phyloP scores from a whole-genome alignment of 2,329 filamentous ascomycete genomes.

The Ceratocystis destructans region DNA sequence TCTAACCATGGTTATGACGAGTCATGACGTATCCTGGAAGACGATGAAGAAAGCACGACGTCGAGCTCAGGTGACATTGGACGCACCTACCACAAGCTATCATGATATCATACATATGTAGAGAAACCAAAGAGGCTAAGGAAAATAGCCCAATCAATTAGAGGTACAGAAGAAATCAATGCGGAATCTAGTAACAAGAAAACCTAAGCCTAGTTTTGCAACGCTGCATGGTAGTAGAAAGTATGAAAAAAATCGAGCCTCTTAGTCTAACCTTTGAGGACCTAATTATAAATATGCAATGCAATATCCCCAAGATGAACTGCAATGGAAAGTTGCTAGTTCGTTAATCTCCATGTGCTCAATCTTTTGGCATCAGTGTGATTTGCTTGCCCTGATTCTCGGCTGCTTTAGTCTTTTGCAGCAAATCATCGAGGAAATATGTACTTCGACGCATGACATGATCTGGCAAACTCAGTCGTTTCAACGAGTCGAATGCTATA shows the following conservation, averaged over 20 bases:
- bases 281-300: not conserved
- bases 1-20: not conserved
- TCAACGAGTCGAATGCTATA: constrained; percentile 11
- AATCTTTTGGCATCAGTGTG: not conserved
- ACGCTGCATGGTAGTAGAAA: not conserved
- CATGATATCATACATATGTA: not conserved
- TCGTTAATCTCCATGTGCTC: not conserved
- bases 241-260: too few species aligned
- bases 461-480: not conserved
- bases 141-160: not conserved
- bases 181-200: not conserved
- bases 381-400: constrained; percentile 9
- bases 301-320: not conserved
- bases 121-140: not conserved
- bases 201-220: not conserved
- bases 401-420: constrained; percentile 11
- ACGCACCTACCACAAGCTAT: not conserved
- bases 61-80: not conserved
- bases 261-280: too few species aligned
- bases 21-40: not conserved
- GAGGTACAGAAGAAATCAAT: not conserved
- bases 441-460: not conserved
- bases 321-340: not conserved
- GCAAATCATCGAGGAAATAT: constrained; percentile 13
- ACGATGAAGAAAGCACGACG: not conserved